phyloP scores from a whole-genome alignment of 2,329 filamentous ascomycete species.

The Ophiosphaerella herpotricha region DNA sequence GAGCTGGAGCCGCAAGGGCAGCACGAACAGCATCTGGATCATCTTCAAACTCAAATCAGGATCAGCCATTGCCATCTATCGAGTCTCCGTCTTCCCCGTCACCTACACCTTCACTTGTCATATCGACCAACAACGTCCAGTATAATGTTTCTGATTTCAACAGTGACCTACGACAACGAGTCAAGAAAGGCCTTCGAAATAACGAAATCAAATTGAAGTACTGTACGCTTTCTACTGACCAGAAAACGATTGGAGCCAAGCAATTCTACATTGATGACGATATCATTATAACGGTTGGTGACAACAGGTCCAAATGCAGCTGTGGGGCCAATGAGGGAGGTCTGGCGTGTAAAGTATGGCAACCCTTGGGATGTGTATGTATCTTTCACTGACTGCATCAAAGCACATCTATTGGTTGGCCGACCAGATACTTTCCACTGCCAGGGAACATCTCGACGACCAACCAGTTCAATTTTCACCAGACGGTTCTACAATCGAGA shows the following conservation, averaged over 20 bases:
- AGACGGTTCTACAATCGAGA: slow-evolving; percentile 41
- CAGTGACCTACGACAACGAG: slow-evolving; percentile 35
- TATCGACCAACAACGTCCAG: slow-evolving; percentile 38
- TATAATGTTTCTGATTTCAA: slow-evolving; percentile 43
- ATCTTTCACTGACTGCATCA: slow-evolving; percentile 5
- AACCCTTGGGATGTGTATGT: background rate
- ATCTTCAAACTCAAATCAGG: slow-evolving; percentile 23
- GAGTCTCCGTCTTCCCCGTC: slow-evolving; percentile 26
- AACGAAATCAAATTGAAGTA: slow-evolving; percentile 44
- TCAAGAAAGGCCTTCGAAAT: slow-evolving; percentile 38
- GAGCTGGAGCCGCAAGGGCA: slow-evolving; percentile 40
- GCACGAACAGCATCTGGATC: slow-evolving; percentile 22
- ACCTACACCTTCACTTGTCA: slow-evolving; percentile 38
- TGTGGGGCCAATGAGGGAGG: slow-evolving; percentile 42
- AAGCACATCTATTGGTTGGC: slow-evolving; percentile 48
- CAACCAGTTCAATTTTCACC: slow-evolving; percentile 34
- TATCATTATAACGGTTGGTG: slow-evolving; percentile 41
- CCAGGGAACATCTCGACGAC: slow-evolving; percentile 23
- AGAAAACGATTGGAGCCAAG: slow-evolving; percentile 26
- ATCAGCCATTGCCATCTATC: slow-evolving; percentile 28
- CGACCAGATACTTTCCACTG: slow-evolving; percentile 39
- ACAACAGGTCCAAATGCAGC: slow-evolving; percentile 36
- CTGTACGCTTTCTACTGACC: slow-evolving; percentile 31
- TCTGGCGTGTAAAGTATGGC: slow-evolving; percentile 41
- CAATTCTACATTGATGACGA: slow-evolving; percentile 46